Conservation (phyloP, 495 filamentous ascomycete species). For the Neurospora sp. region DNA sequence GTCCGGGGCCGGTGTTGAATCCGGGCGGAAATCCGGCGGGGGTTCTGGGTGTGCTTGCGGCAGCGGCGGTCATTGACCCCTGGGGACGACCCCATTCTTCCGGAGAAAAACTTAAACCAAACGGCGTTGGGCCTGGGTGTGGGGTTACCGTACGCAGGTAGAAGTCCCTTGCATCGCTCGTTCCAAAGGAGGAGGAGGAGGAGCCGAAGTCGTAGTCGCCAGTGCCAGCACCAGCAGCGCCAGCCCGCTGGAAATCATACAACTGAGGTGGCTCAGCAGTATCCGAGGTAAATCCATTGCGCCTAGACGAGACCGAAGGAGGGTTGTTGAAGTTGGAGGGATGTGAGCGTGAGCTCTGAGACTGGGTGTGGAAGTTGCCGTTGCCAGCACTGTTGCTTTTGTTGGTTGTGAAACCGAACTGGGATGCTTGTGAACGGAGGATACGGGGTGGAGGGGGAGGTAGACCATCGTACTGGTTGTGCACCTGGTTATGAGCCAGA, state of each 20-base stretch:
- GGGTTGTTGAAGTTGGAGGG: not conserved
- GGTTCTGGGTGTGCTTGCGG: not conserved
- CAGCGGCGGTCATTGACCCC: not conserved
- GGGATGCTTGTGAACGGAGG: not conserved
- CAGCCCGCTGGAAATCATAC: not conserved
- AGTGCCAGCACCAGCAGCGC: not conserved
- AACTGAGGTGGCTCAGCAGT: not conserved
- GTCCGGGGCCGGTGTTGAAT: not conserved
- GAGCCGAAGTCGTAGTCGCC: not conserved
- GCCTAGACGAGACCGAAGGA: not conserved
- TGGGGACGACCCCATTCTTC: not conserved
- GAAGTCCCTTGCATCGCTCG: not conserved
- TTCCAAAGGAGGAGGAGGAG: not conserved
- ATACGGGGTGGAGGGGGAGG: not conserved
- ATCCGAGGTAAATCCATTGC: not conserved
- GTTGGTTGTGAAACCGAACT: not conserved
- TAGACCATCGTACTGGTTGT: not conserved
- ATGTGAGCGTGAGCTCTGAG: not conserved
- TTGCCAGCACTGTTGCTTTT: not conserved
- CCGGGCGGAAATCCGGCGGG: not conserved
- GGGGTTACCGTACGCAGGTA: not conserved
- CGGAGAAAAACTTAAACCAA: not conserved
- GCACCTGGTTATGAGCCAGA: not conserved
- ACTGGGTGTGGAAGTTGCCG: not conserved
- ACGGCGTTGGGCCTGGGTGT: not conserved